Conservation (phyloP, 208 protist genomes). For the Acanthamoeba lenticulata region DNA sequence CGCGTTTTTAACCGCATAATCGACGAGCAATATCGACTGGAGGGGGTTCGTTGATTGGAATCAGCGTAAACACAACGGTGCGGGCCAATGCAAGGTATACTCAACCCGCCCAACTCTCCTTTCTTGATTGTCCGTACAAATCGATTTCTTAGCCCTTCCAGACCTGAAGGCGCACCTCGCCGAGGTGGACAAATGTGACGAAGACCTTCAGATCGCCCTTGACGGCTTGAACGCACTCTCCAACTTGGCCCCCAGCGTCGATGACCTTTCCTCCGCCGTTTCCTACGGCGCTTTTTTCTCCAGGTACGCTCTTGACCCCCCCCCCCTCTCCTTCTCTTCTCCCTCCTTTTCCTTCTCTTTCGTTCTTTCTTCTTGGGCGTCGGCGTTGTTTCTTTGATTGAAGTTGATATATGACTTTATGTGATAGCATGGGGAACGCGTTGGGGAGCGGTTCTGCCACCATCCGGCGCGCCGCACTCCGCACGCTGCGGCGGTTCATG, state of each 20-base stretch:
- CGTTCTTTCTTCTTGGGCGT: neutral
- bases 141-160: neutral
- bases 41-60: neutral
- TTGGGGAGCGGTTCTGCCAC: conserved; percentile 1
- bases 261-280: neutral
- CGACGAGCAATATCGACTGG: no score
- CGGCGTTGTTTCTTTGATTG: neutral
- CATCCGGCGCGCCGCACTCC: neutral
- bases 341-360: neutral
- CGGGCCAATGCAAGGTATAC: neutral
- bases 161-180: conserved; percentile 17
- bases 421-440: neutral
- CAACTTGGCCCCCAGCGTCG: neutral
- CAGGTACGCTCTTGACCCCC: neutral
- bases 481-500: conserved; percentile 8
- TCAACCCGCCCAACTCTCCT: neutral
- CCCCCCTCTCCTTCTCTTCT: neutral
- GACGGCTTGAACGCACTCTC: conserved; percentile 34
- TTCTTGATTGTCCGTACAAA: neutral
- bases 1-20: no score
- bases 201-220: conserved; percentile 5
- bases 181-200: conserved; percentile 18
- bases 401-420: no score
- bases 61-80: neutral
- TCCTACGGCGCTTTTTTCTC: conserved; percentile 45